Evolutionary conservation across 345 rosid species (phyloP).

Genomic region (Stellera chamaejasme): DNA sequence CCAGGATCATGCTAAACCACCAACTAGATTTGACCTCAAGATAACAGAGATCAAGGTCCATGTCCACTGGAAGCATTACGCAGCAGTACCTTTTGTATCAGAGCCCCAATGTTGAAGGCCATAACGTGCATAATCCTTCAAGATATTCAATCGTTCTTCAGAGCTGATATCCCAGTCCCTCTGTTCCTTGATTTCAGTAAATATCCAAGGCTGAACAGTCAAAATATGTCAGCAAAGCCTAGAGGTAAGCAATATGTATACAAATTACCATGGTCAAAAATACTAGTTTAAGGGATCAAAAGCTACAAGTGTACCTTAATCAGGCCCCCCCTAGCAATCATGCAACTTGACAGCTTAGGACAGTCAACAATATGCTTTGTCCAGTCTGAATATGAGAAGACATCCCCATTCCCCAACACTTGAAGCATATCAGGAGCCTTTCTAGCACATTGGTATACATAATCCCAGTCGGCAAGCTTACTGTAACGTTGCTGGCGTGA

Average conservation of each 20-base stretch:
- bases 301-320: slow-evolving; percentile 43
- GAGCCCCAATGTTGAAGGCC: slow-evolving; percentile 99
- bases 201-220: slow-evolving; percentile 87
- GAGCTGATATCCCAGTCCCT: slow-evolving; percentile 94
- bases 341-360: slow-evolving; percentile 69
- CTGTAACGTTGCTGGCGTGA: slow-evolving; percentile 91
- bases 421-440: slow-evolving; percentile 55
- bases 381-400: slow-evolving; percentile 81
- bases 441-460: slow-evolving; percentile 57
- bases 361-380: slow-evolving; percentile 65
- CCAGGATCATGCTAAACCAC: no score
- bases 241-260: background rate
- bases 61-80: background rate
- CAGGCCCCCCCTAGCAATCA: slow-evolving; percentile 95
- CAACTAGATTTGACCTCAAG: no score
- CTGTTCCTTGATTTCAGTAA: slow-evolving; percentile 94
- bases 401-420: slow-evolving; percentile 86
- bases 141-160: slow-evolving; percentile 65
- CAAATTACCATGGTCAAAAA: no score
- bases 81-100: slow-evolving; percentile 58
- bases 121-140: slow-evolving; percentile 70
- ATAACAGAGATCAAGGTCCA: no score
- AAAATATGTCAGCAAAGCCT: slow-evolving; percentile 2
- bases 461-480: slow-evolving; percentile 93
- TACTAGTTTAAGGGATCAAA: no score